phyloP scores from a whole-genome alignment of 2,329 filamentous ascomycete genomes.

The Colletotrichum sublineola region DNA sequence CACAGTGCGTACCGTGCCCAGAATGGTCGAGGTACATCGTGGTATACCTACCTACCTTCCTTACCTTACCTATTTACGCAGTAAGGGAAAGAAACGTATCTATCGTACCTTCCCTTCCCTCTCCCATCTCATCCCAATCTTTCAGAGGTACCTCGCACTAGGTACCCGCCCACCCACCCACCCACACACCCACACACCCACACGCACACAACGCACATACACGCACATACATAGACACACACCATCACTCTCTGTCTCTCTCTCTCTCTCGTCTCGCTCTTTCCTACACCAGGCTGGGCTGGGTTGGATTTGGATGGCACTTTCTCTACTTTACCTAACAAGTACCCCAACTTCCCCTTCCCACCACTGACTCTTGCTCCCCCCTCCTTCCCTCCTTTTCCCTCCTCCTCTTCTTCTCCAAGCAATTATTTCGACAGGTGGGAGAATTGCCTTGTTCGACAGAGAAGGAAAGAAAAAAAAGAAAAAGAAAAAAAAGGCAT shows the following conservation, averaged over 20 bases:
- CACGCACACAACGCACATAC: conserved; percentile 15
- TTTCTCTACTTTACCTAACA: conserved; percentile 33
- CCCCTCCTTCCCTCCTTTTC: conserved; percentile 10
- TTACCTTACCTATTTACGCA: too few relatives aligned
- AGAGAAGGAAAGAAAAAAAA: conserved; percentile 14
- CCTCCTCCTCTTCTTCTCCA: conserved; percentile 30
- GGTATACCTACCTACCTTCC: not conserved
- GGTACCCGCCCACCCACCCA: conserved; percentile 35
- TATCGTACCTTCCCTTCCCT: not conserved
- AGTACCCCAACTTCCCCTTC: conserved; percentile 42
- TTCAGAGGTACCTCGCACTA: conserved; percentile 25
- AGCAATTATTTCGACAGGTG: conserved; percentile 41
- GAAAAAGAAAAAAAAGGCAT: not conserved
- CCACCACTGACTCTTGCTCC: conserved; percentile 33
- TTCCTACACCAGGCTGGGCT: conserved; percentile 37
- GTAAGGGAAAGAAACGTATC: too few relatives aligned
- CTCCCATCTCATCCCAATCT: conserved; percentile 2
- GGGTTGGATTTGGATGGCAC: conserved; percentile 32
- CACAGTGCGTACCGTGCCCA: conserved; percentile 14
- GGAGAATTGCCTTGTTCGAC: conserved; percentile 39
- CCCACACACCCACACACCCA: conserved; percentile 17
- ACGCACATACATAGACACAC: conserved; percentile 21
- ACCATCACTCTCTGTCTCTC: conserved; percentile 1
- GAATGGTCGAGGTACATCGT: not conserved
- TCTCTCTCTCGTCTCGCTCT: conserved; percentile 22